These are phyloP conservation scores for Kluyveromyces sp. DNA, from an alignment of 1,139 yeast species.

Conservation along the genomic window DNA sequence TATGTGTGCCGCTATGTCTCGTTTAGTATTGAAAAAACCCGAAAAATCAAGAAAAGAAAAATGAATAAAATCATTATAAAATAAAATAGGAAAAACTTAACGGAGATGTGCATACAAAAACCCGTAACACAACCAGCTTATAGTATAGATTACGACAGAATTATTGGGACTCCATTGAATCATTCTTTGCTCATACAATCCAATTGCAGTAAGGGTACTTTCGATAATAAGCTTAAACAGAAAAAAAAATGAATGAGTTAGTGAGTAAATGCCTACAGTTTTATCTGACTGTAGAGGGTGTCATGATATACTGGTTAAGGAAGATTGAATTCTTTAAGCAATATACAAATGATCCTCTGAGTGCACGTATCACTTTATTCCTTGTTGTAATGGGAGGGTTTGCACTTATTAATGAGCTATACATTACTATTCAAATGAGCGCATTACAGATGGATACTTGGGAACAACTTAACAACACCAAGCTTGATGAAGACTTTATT, in stretches of 20 bases:
- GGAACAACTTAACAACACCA: slow-evolving; percentile 25
- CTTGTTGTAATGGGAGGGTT: slow-evolving; percentile 25
- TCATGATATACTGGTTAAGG: slow-evolving; percentile 14
- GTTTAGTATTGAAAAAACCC: no score
- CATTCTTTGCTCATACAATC: background rate
- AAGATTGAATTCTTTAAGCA: slow-evolving; percentile 20
- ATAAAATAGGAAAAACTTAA: no score
- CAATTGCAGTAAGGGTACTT: background rate
- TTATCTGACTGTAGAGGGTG: slow-evolving; percentile 19
- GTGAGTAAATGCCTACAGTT: background rate
- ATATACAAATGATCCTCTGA: slow-evolving; percentile 24
- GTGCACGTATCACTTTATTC: slow-evolving; percentile 30
- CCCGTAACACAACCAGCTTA: no score
- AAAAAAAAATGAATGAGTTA: slow-evolving; percentile 2
- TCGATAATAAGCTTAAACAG: background rate
- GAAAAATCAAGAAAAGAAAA: no score
- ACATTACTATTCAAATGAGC: slow-evolving; percentile 29
- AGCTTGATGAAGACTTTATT: slow-evolving; percentile 23
- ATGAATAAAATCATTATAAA: no score
- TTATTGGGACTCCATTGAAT: no score
- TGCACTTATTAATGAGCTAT: slow-evolving; percentile 29
- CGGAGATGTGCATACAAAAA: no score
- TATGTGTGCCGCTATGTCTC: no score
- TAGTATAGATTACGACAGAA: no score
- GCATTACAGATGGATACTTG: slow-evolving; percentile 28